Evolutionary conservation across 192 early-diverging fungal species (phyloP), one percentile per base, ranked within the genome.

Genomic region (Umbelopsis sp.): DNA sequence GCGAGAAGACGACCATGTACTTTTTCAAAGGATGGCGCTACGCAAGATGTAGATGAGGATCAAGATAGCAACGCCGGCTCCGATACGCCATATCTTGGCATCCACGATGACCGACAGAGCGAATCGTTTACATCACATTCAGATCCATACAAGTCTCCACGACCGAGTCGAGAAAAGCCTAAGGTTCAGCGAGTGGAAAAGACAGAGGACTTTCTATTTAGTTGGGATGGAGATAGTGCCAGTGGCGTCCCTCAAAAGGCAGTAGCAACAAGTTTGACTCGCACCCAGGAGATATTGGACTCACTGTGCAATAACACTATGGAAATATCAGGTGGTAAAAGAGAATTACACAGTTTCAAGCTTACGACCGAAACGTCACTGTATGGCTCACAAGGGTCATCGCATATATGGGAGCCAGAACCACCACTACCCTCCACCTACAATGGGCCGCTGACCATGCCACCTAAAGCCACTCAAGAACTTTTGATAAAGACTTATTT

Each of bases 1-100:
- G 79, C 79, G 25, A 72, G 79, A 29, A 71, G 67, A 49, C 45
- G 75, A 50, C 71, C 79, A 47, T 81, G 79, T 38, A 47, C 75
- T 17, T 81, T 77, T 68, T 81, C 75, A 32, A 73, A 70, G 26
- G 75, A 81, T 53, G 74, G 75, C 16, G 20, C 65, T 17, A 26
- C 36, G 21, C 66, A 65, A 44, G 76, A 69, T 43, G 43, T 16
- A 22, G 43, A 20, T 6, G 71, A 69, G 9, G 72, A 52, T n/a
- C 47, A 22, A 7, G 38, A 53, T 41, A 65, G 31, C 22, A 52
- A 8, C 12, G 21, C 43, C 38, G 38, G 38, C 38, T 41, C 38
- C 17, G 36, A 44, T 71, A 25, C n/a, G 8, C 22, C 47, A 11
- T 47, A 69, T 26, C 16, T 38, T 7, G 34, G 20, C 6, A 4